A percentile compares a stretch with the other conserved stretches of the same genome.
Evolutionary conservation across 2,329 filamentous ascomycete species (phyloP).

Genomic region (Cytospora leucostoma): DNA sequence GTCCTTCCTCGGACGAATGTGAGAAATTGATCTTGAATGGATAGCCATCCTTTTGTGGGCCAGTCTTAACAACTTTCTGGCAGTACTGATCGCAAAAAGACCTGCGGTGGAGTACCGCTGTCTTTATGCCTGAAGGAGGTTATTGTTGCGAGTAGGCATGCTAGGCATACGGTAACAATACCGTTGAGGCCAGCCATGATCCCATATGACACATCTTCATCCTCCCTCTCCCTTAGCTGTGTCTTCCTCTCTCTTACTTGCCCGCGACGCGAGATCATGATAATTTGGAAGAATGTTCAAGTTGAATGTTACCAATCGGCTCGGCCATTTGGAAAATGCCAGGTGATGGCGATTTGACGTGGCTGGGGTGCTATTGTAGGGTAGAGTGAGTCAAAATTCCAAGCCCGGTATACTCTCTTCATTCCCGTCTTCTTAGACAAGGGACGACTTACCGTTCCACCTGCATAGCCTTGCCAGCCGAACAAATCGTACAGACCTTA

Average conservation of each 20-base stretch:
- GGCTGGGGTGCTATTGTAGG: neutral
- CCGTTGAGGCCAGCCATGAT: too few species aligned
- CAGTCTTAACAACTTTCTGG: too few species aligned
- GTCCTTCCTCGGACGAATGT: neutral
- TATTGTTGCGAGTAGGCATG: too few species aligned
- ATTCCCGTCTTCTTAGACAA: conserved; percentile 1
- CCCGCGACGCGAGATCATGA: too few species aligned
- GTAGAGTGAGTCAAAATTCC: conserved; percentile 9
- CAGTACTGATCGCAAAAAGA: too few species aligned
- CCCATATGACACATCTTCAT: too few species aligned
- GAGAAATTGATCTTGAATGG: too few species aligned
- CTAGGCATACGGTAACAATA: too few species aligned
- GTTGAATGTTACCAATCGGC: neutral
- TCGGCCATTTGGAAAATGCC: neutral
- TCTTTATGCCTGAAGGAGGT: too few species aligned
- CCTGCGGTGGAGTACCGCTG: too few species aligned
- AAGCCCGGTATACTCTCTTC: neutral
- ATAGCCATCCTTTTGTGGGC: too few species aligned
- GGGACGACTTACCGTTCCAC: neutral
- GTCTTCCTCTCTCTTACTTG: neutral
- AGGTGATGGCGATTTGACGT: neutral
- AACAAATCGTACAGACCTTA: neutral
- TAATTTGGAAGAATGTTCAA: too few species aligned
- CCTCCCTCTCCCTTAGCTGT: neutral
- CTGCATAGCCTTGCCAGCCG: neutral